Percentiles rank a stretch among this genome's conserved stretches.
phyloP scores from a whole-genome alignment of 345 rosid species.

The Cardamine occulta region DNA sequence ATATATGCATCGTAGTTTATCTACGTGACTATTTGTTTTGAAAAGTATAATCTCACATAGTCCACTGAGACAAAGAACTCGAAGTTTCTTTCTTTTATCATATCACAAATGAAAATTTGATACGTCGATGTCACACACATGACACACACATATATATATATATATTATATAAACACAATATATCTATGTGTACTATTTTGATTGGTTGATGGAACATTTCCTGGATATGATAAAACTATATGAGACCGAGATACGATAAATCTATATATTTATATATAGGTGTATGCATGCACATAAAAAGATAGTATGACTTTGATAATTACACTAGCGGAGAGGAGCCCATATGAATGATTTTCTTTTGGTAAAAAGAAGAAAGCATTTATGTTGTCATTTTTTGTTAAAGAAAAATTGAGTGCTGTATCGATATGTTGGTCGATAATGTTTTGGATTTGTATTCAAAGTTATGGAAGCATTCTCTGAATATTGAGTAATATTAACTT shows the following conservation, averaged over 20 bases:
- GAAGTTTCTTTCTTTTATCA: constrained; percentile 33
- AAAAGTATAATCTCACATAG: constrained; percentile 16
- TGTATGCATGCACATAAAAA: constrained; percentile 33
- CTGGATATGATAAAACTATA: constrained; percentile 9
- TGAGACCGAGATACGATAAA: constrained; percentile 15
- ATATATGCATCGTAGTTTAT: constrained; percentile 5
- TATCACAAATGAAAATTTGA: constrained; percentile 34
- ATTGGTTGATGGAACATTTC: constrained; percentile 27
- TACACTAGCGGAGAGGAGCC: not conserved
- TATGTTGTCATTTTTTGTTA: constrained; percentile 7
- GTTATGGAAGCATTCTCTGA: constrained; percentile 15
- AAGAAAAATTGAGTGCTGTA: not conserved
- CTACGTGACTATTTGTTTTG: not conserved
- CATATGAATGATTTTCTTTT: not conserved
- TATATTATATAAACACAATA: constrained; percentile 9
- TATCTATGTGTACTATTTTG: constrained; percentile 9
- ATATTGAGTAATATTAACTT: not conserved
- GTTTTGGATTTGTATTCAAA: not conserved
- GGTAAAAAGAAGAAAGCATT: constrained; percentile 14
- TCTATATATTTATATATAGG: not conserved
- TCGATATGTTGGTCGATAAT: constrained; percentile 22
- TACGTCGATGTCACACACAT: constrained; percentile 37
- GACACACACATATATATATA: too few species aligned
- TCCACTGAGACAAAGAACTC: constrained; percentile 35
- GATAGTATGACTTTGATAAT: constrained; percentile 13